These are phyloP conservation scores for Xerocomellus intermedius DNA, from an alignment of 768 basidiomycete genomes.

Conservation along the genomic window DNA sequence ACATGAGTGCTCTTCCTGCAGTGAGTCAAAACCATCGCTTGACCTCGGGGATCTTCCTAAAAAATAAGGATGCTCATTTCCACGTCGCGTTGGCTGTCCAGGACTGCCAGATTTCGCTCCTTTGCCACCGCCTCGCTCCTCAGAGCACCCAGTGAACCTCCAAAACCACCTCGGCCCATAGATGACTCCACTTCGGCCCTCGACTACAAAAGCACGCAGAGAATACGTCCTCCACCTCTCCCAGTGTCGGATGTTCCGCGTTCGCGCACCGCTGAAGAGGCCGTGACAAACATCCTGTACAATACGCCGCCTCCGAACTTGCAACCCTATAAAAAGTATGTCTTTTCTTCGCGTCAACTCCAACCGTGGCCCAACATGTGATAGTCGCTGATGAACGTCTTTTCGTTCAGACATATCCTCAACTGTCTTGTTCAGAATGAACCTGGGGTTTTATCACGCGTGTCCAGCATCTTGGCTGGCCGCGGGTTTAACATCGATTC, in stretches of 20 bases:
- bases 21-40: neutral
- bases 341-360: neutral
- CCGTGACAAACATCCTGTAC: constrained; percentile 96
- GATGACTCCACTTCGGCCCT: constrained; percentile 94
- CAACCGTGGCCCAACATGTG: neutral
- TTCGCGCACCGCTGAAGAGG: constrained; percentile 85
- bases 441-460: constrained; percentile 97
- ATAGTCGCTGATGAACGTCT: constrained; percentile 2
- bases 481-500: constrained; percentile 99
- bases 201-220: constrained; percentile 82
- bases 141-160: constrained; percentile 35
- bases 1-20: neutral
- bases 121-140: constrained; percentile 21
- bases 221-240: constrained; percentile 74
- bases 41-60: neutral
- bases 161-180: constrained; percentile 75
- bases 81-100: constrained; percentile 19
- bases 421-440: constrained; percentile 99
- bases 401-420: constrained; percentile 72
- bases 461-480: constrained; percentile 95
- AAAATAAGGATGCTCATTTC: constrained; percentile 8
- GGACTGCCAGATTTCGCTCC: constrained; percentile 18
- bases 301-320: constrained; percentile 91
- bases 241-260: constrained; percentile 85
- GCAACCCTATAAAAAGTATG: constrained; percentile 88